Evolutionary conservation across 208 protist genomes (phyloP), one percentile per base, ranked within the genome.

Genomic region (Tritrichomonas foetus): DNA sequence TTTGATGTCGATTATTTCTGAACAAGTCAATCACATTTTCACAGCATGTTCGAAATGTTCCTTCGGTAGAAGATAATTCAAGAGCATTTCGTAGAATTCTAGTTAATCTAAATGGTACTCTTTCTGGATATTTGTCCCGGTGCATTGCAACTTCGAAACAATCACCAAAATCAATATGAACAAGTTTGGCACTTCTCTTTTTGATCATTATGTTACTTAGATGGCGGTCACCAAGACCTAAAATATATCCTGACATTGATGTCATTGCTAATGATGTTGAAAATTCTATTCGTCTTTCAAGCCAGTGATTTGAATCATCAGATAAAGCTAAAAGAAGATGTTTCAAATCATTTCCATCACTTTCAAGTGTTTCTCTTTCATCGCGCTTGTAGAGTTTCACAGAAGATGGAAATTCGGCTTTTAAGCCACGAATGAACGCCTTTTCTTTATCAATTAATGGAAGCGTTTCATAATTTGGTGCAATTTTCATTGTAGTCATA

Each of bases 181-280:
- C 57, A 1, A 93, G 27, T 93, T 93, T 93, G 1, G 55, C 89
- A 72, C 41, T 72, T 27, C 25, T 72, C 8, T 89, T 74, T 94
- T 98, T 97, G 30, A 99, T 78, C 95, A 99, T 97, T 61, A 99
- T 95, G 95, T 99, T 99, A 95, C 99, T 97, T 27, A 97, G 96
- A 72, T 96, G 98, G 96, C 98, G 96, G 93, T 98, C 98, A 20
- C 98, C 98, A 20, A 75, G 50, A 50, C 97, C 98, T 50, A 98
- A 96, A 93, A 98, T 96, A 95, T 98, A 98, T 13, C 98, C 98
- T 0, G 98, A 97, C 95, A 99, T 98, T 94, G 97, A 98, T 97
- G 97, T 98, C n/a, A 98, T 96, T 30, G 98, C 97, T 50, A 95
- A 95, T 41, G 97, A 97, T 93, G 97, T 96, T 13, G 97, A 97